phyloP scores from a whole-genome alignment of 176 grass and related monocot species.

The Tillandsia leiboldiana region DNA sequence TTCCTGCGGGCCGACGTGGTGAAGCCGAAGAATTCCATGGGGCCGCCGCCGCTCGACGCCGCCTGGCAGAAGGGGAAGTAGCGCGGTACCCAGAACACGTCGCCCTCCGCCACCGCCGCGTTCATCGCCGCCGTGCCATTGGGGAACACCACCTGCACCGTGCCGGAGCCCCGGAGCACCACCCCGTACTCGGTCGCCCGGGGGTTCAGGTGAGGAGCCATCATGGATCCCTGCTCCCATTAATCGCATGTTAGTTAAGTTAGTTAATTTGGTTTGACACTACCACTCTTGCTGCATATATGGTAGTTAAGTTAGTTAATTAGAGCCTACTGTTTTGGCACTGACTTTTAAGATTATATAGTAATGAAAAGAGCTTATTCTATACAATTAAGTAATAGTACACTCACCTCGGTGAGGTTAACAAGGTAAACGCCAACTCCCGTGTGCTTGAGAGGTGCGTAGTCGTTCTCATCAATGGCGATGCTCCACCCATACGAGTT shows the following conservation, averaged over 20 bases:
- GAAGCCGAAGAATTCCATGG: slow-evolving; percentile 89
- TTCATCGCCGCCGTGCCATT: slow-evolving; percentile 75
- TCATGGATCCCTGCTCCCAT: slow-evolving; percentile 58
- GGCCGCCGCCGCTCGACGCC: slow-evolving; percentile 44
- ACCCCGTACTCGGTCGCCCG: slow-evolving; percentile 72
- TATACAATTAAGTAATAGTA: not conserved
- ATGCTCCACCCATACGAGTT: slow-evolving; percentile 78
- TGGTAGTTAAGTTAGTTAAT: too few species aligned
- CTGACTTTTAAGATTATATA: too few species aligned
- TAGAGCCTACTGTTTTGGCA: too few species aligned
- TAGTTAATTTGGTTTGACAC: not conserved
- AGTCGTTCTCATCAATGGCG: slow-evolving; percentile 55
- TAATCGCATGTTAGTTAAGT: not conserved
- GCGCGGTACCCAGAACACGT: slow-evolving; percentile 85
- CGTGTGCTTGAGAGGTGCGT: slow-evolving; percentile 43
- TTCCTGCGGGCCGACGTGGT: slow-evolving; percentile 66
- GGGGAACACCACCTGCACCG: slow-evolving; percentile 59
- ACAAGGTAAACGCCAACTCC: slow-evolving; percentile 75
- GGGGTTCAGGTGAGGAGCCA: slow-evolving; percentile 84
- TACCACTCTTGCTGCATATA: too few species aligned
- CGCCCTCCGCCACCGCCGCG: slow-evolving; percentile 35
- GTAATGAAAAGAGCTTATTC: not conserved
- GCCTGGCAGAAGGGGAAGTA: slow-evolving; percentile 86
- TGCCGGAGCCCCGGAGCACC: slow-evolving; percentile 48
- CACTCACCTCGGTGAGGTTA: slow-evolving; percentile 58